Evolutionary conservation across 345 rosid species (phyloP), one percentile per base, ranked within the genome.

Genomic region (Anacardium occidentale): DNA sequence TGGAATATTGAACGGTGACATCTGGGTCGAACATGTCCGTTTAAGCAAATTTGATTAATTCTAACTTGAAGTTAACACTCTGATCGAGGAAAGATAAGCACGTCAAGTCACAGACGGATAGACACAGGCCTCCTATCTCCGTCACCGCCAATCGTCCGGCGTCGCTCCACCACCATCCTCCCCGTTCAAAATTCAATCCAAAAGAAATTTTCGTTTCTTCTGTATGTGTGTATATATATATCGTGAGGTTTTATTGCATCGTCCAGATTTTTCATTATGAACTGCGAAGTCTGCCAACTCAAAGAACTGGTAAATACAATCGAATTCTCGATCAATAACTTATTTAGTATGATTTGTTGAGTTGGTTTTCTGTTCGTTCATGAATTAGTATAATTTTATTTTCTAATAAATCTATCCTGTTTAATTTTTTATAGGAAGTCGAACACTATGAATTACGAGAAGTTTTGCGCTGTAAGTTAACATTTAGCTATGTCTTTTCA

Each of bases 201-300:
- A 29, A 50, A 22, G 37, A 48, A 11, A 3, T 15, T 8, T 50
- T 62, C 55, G 5, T n/a, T 44, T 10, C n/a, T 8, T 21, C 3
- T 2, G 7, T 13, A 18, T n/a, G n/a, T n/a, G n/a, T n/a, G n/a
- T 64, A 32, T 64, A 12, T 20, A 22, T 42, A 14, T 12, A 3
- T 37, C 11, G n/a, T 45, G 13, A 5, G 11, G 14, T 12, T 2
- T 18, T 10, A 61, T 32, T 60, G 7, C 26, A 18, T 44, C 64
- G 9, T n/a, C 45, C 32, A 57, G 18, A 21, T 20, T 56, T 67
- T 51, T 44, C 69, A 58, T 65, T 72, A 94, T 94, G 97, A 94
- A 89, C 83, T 88, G 95, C 81, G 97, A 94, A 85, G 94, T 89
- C 75, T 94, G 97, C 76, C 91, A 88, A 22, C 97, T 94, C 56